phyloP scores from a whole-genome alignment of 805 yeast species.

The Priceomyces melissophilus region DNA sequence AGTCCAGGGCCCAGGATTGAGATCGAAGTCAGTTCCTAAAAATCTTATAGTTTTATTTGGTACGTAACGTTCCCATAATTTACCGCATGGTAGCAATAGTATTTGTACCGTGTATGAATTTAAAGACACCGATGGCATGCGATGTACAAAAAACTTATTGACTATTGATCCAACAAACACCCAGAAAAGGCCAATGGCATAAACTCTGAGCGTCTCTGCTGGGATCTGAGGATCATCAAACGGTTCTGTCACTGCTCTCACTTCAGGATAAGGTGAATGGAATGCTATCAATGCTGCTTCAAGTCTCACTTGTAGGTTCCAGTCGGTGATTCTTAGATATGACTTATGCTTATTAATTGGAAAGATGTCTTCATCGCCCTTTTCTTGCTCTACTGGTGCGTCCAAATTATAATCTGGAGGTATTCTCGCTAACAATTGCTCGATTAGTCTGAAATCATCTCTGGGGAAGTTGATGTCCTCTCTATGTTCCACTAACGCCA shows the following conservation, averaged over 20 bases:
- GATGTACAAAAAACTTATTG: conserved; percentile 40
- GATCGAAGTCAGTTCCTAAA: conserved; percentile 20
- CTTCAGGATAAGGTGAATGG: conserved; percentile 42
- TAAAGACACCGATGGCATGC: conserved; percentile 34
- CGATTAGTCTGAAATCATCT: conserved; percentile 32
- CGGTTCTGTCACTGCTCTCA: conserved; percentile 38
- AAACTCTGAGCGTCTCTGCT: conserved; percentile 36
- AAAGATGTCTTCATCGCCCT: conserved; percentile 7
- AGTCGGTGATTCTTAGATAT: conserved; percentile 25
- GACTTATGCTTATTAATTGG: conserved; percentile 13
- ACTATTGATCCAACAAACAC: conserved; percentile 38
- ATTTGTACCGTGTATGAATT: conserved; percentile 39
- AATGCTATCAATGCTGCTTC: conserved; percentile 38
- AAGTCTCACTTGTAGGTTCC: conserved; percentile 31
- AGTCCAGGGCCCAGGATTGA: conserved; percentile 44
- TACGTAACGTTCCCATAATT: conserved; percentile 34
- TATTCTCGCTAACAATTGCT: conserved; percentile 19
- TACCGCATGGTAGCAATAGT: conserved; percentile 37
- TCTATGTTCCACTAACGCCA: conserved; percentile 32
- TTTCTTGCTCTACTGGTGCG: conserved; percentile 5
- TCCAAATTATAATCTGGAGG: conserved; percentile 13
- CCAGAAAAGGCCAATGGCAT: conserved; percentile 39
- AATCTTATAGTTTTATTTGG: conserved; percentile 23
- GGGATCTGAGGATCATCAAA: conserved; percentile 32
- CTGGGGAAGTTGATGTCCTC: conserved; percentile 34